These are phyloP conservation scores for Hypoxylon sp. DNA, from an alignment of 2,329 filamentous ascomycete genomes.

Conservation along the genomic window DNA sequence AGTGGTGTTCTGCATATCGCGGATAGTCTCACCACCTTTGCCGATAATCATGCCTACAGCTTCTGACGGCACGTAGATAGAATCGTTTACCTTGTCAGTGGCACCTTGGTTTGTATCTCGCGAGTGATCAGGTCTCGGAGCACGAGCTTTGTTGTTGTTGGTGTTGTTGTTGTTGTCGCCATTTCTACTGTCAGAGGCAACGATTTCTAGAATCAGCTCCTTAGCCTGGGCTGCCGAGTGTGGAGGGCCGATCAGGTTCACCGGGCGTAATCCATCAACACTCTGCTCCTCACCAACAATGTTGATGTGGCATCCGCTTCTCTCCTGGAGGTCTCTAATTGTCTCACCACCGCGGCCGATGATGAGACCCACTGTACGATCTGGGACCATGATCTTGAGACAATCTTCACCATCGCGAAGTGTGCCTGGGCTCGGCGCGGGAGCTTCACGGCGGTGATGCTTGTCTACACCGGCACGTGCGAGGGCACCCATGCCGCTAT, in stretches of 20 bases:
- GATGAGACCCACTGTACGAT: conserved; percentile 90
- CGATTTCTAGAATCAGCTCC: conserved; percentile 90
- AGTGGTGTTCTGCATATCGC: conserved; percentile 87
- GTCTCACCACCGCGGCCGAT: conserved; percentile 95
- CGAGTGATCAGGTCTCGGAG: conserved; percentile 49
- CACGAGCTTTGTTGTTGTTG: conserved; percentile 52
- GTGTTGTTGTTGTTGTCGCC: conserved; percentile 36
- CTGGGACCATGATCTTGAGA: conserved; percentile 93
- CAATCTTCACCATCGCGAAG: conserved; percentile 83
- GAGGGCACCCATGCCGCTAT: conserved; percentile 71
- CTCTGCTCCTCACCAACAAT: conserved; percentile 95
- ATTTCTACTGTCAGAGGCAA: conserved; percentile 84
- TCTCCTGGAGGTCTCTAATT: conserved; percentile 89
- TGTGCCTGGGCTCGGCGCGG: conserved; percentile 50
- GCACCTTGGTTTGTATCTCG: conserved; percentile 53
- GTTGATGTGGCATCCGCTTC: conserved; percentile 94
- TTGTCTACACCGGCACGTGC: conserved; percentile 59
- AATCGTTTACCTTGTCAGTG: conserved; percentile 79
- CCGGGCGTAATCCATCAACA: conserved; percentile 85
- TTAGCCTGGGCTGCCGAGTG: conserved; percentile 80
- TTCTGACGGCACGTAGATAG: conserved; percentile 86
- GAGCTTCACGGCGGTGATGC: conserved; percentile 47
- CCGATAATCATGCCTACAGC: conserved; percentile 97
- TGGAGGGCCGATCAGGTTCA: conserved; percentile 85
- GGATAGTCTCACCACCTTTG: conserved; percentile 92